These are phyloP conservation scores for Polygonum aviculare DNA, from an alignment of 148 eudicot species.

Conservation along the genomic window DNA sequence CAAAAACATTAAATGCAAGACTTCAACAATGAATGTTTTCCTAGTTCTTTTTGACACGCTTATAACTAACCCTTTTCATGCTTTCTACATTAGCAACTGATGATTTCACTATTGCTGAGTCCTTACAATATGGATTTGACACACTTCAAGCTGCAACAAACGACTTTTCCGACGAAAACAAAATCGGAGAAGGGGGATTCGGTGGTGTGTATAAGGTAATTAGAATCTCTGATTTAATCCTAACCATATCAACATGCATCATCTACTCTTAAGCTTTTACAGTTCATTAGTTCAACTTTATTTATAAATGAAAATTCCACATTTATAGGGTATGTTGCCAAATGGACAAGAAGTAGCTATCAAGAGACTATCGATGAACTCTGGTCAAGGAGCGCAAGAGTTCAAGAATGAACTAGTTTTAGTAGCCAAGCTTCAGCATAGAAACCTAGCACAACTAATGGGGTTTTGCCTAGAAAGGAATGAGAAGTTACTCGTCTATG, in stretches of 20 bases:
- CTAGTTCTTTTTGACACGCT: no score
- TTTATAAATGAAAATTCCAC: neutral
- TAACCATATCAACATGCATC: neutral
- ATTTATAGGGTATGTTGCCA: slow-evolving; percentile 15
- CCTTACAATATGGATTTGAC: slow-evolving; percentile 20
- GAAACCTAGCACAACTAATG: slow-evolving; percentile 17
- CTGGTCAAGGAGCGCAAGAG: slow-evolving; percentile 13
- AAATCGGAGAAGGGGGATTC: slow-evolving; percentile 10
- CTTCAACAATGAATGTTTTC: neutral
- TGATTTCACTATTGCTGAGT: slow-evolving; percentile 11
- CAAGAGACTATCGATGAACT: slow-evolving; percentile 18
- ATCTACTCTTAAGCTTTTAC: neutral
- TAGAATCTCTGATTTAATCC: slow-evolving; percentile 19
- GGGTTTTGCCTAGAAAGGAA: slow-evolving; percentile 17
- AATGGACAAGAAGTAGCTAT: slow-evolving; percentile 21
- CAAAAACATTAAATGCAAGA: neutral
- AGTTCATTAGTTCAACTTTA: neutral
- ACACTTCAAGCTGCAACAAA: slow-evolving; percentile 22
- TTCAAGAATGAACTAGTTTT: slow-evolving; percentile 19
- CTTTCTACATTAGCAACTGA: neutral
- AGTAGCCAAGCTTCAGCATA: slow-evolving; percentile 26
- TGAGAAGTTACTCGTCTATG: slow-evolving; percentile 24
- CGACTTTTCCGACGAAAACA: slow-evolving; percentile 22
- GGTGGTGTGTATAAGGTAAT: neutral
- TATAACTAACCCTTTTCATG: neutral